Conservation (phyloP, 345 rosid genomes). For the Brassica incana region DNA sequence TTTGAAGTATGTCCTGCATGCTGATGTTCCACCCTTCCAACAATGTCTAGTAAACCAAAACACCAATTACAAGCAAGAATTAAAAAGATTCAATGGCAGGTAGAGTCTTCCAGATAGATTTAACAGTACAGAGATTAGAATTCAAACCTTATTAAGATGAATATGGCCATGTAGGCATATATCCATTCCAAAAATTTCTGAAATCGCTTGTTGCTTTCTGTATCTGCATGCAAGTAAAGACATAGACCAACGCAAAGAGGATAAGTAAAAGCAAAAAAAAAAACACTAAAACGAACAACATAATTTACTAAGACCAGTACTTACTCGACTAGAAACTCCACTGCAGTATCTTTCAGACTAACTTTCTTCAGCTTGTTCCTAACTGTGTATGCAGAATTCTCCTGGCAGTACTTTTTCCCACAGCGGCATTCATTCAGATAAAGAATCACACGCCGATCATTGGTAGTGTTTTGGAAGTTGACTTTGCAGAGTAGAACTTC, state of each 20-base stretch:
- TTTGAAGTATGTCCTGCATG: constrained; percentile 56
- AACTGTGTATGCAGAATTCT: constrained; percentile 66
- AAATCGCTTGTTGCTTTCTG: constrained; percentile 44
- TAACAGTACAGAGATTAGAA: constrained; percentile 21
- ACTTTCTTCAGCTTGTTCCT: constrained; percentile 77
- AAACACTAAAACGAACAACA: constrained; percentile 6
- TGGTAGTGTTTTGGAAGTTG: constrained; percentile 63
- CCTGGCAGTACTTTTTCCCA: constrained; percentile 75
- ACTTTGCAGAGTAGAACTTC: constrained; percentile 87
- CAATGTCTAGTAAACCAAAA: constrained; percentile 47
- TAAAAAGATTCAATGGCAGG: constrained; percentile 11
- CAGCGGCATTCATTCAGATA: constrained; percentile 72
- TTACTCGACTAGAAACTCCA: constrained; percentile 74
- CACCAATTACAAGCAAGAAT: constrained; percentile 32
- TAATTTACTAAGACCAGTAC: constrained; percentile 36
- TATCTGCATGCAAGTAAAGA: constrained; percentile 52
- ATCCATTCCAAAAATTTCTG: constrained; percentile 51
- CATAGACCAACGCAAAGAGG: constrained; percentile 14
- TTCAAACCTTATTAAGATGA: constrained; percentile 70
- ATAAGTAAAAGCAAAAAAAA: background rate
- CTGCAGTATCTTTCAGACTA: constrained; percentile 70
- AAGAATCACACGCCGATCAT: constrained; percentile 73
- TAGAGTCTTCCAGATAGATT: constrained; percentile 22
- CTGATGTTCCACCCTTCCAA: constrained; percentile 55
- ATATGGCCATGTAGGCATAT: constrained; percentile 73